Base-by-base conservation (phyloP, 208 protist genomes). In the Acanthamoeba castellanii region DNA sequence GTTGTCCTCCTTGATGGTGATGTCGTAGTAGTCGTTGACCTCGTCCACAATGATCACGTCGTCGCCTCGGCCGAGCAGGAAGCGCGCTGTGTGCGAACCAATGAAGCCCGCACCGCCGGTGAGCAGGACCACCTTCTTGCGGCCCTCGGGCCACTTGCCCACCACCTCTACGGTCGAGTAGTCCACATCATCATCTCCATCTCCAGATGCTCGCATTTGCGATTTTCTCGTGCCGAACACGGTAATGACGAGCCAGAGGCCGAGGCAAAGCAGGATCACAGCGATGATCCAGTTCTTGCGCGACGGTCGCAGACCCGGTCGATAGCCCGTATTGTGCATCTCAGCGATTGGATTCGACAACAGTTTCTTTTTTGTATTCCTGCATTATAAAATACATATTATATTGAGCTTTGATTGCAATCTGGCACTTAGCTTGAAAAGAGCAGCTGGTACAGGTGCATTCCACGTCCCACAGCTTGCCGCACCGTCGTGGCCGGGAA, bases 1-100 rank as follows among this genome's bases (percentile, higher is more conserved):
- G 57, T 94, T 94, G 37, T 82, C 91, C 45, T 85, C 72, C 72
- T 94, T 94, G 55, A 87, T 82, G 52, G 47, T 30, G 50, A 94
- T 9, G 76, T 94, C 91, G 55, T 94, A 94, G 74, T 94, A 94
- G 55, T 94, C 74, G 72, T 94, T 94, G 25, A 94, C 57, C 57
- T 94, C 91, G 27, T 94, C 91, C 30, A 94, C 72, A 3, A 94
- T 68, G 22, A 94, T 94, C 25, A 94, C 91, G 30, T 94, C 72
- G 55, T 94, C 91, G 32, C 91, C 91, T 61, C 91, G 50, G 32
- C 55, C 37, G 3, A 94, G 66, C 42, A 94, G 72, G 32, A 37
- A 18, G 0, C 42, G 32, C 5, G 91, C 68, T 0, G 91, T 94
- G 37, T 94, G 91, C 20, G 72, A 87, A 6, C 91, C 91, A 27